phyloP scores from a whole-genome alignment of 2,329 filamentous ascomycete genomes.

The Nigrospora sphaerica region DNA sequence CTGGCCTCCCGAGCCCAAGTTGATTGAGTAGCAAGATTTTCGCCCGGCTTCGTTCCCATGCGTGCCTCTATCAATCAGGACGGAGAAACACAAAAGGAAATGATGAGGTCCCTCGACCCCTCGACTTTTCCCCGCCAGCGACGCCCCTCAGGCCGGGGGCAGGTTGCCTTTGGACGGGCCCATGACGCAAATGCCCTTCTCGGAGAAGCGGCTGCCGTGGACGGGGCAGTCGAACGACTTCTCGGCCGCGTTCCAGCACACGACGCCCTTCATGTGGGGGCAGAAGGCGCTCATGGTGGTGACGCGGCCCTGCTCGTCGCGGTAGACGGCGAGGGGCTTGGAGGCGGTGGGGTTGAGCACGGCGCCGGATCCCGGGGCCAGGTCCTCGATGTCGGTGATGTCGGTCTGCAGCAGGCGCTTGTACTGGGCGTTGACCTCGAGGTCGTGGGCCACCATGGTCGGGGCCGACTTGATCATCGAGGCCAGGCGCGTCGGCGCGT shows the following conservation, averaged over 20 bases:
- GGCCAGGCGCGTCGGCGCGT: conserved; percentile 39
- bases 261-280: conserved; percentile 47
- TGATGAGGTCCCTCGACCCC: too few relatives aligned
- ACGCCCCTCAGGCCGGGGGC: too few relatives aligned
- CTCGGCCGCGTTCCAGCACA: conserved; percentile 48
- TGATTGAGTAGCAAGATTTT: too few relatives aligned
- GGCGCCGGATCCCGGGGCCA: conserved; percentile 39
- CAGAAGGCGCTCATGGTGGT: conserved; percentile 46
- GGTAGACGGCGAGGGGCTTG: conserved; percentile 48
- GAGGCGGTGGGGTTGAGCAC: conserved; percentile 39
- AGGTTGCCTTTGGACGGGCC: conserved; percentile 23
- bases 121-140: too few relatives aligned
- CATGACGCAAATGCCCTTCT: conserved; percentile 25
- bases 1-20: too few relatives aligned
- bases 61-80: too few relatives aligned
- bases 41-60: too few relatives aligned
- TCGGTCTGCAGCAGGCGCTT: conserved; percentile 46
- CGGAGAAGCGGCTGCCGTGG: conserved; percentile 32
- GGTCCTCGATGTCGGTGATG: conserved; percentile 48
- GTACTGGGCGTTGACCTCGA: conserved; percentile 50
- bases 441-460: conserved; percentile 39
- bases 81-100: too few relatives aligned
- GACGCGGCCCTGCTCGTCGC: conserved; percentile 43
- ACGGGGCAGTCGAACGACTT: conserved; percentile 49
- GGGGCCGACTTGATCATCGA: conserved; percentile 37